These are phyloP conservation scores for Thalia dealbata DNA, from an alignment of 176 grass and related monocot species.

Conservation along the genomic window DNA sequence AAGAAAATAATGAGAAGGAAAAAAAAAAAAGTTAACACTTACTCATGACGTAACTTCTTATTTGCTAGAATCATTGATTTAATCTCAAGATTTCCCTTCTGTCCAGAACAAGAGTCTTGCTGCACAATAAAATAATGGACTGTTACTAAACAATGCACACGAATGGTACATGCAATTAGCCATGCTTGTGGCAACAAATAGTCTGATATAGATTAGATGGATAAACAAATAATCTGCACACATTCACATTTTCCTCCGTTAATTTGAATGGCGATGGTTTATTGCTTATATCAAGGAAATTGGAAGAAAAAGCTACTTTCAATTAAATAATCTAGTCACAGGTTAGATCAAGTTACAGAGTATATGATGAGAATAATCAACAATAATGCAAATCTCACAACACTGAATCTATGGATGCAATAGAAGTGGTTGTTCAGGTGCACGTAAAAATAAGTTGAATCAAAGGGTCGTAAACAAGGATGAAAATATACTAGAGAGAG, in stretches of 20 bases:
- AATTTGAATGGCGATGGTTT: not conserved
- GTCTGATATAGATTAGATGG: too few relatives aligned
- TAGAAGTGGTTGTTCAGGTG: not conserved
- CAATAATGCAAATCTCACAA: not conserved
- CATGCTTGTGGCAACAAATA: not conserved
- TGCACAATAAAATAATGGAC: slow-evolving; percentile 14
- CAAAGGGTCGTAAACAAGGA: not conserved
- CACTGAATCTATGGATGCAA: too few relatives aligned
- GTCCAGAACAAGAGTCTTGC: slow-evolving; percentile 25
- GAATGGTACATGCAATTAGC: not conserved
- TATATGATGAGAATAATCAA: not conserved
- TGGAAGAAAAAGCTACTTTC: not conserved
- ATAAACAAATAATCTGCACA: too few relatives aligned
- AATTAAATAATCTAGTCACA: not conserved
- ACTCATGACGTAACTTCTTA: slow-evolving; percentile 55
- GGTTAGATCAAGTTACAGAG: not conserved
- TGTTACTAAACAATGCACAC: not conserved
- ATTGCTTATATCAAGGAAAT: not conserved
- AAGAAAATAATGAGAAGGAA: not conserved
- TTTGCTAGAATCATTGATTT: slow-evolving; percentile 53
- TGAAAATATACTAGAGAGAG: not conserved
- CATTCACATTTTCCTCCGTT: not conserved
- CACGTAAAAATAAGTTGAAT: not conserved
- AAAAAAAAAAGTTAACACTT: slow-evolving; percentile 16
- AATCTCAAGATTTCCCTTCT: slow-evolving; percentile 35